Conservation (phyloP, 306 rosid genomes). For the Quercus agrifolia region DNA sequence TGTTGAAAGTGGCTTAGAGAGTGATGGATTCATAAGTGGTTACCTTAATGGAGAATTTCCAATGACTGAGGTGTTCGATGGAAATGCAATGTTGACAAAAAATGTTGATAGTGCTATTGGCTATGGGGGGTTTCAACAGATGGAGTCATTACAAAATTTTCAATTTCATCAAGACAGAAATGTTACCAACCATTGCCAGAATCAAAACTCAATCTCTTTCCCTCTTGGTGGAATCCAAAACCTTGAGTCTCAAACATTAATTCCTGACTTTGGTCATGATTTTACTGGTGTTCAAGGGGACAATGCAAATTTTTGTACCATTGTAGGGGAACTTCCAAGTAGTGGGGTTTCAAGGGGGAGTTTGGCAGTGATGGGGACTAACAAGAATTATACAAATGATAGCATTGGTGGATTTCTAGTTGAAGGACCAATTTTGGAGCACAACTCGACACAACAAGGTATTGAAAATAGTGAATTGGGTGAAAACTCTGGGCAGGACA, state of each 20-base stretch:
- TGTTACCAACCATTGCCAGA: neutral
- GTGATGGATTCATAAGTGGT: neutral
- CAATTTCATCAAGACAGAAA: neutral
- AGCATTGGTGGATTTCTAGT: neutral
- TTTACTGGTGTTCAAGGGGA: neutral
- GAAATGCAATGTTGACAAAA: neutral
- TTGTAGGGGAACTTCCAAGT: neutral
- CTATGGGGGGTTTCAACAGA: neutral
- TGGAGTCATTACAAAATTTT: neutral
- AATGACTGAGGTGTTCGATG: neutral
- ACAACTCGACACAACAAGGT: neutral
- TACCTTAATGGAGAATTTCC: neutral
- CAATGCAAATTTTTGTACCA: neutral
- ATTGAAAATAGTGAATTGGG: neutral
- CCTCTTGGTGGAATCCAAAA: neutral
- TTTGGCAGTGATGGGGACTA: neutral
- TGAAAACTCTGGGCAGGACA: neutral
- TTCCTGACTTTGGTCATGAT: neutral
- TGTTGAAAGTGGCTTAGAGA: neutral
- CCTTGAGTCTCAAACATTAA: neutral
- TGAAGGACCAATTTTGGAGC: neutral
- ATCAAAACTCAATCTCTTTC: neutral
- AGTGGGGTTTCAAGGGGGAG: neutral
- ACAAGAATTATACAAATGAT: neutral
- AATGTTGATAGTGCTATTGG: neutral